phyloP scores from a whole-genome alignment of 192 early-diverging fungal genomes.

The Funneliformis mosseae region DNA sequence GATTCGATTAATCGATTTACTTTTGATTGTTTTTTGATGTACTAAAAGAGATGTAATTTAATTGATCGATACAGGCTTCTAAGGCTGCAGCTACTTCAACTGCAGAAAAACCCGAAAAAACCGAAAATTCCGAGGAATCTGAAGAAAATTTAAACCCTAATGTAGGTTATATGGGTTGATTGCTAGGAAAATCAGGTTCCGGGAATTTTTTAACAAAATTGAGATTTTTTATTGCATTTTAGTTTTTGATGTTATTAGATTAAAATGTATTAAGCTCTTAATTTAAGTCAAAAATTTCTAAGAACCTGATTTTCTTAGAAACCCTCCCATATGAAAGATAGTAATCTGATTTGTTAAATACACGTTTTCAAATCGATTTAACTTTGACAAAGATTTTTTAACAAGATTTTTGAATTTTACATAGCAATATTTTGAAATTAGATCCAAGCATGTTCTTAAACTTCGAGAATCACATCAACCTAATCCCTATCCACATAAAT shows the following conservation, averaged over 20 bases:
- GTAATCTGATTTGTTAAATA: no score
- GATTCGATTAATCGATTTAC: slow-evolving; percentile 5
- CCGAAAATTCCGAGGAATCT: slow-evolving; percentile 66
- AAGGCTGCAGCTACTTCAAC: slow-evolving; percentile 57
- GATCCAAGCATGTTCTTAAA: slow-evolving; percentile 80
- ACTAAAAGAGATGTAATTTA: not conserved
- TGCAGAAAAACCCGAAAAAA: slow-evolving; percentile 47
- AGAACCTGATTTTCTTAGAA: no score
- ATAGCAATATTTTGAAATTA: slow-evolving; percentile 96
- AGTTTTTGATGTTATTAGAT: no score
- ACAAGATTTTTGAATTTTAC: not conserved
- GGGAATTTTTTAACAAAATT: no score
- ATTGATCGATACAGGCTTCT: slow-evolving; percentile 47
- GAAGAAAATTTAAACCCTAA: slow-evolving; percentile 87
- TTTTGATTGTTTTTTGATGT: not conserved
- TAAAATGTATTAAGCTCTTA: no score
- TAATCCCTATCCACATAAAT: slow-evolving; percentile 99
- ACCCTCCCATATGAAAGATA: no score
- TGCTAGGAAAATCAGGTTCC: no score
- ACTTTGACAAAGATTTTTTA: not conserved
- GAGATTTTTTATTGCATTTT: no score
- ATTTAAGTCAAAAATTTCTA: no score
- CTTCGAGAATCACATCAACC: slow-evolving; percentile 80
- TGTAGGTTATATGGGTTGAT: slow-evolving; percentile 51
- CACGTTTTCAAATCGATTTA: not conserved